A percentile compares a stretch with the other conserved stretches of the same genome.
These are phyloP conservation scores for Lipomyces chichibuensis DNA, from an alignment of 805 yeast genomes.

Conservation along the genomic window DNA sequence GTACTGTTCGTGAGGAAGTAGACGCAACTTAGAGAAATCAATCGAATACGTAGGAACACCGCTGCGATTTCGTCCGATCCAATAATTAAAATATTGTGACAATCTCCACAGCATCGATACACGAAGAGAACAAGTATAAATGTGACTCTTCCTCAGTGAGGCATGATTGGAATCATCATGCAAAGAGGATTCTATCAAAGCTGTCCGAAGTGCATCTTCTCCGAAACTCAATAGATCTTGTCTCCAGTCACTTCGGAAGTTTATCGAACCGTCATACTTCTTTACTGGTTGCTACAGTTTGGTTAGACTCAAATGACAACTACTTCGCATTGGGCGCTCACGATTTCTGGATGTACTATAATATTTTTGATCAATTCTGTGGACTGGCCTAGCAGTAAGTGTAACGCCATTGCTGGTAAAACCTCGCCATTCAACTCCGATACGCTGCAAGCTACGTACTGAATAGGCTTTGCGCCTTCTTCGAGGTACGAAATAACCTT, in stretches of 20 bases:
- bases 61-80: background rate
- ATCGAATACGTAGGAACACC: background rate
- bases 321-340: background rate
- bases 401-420: conserved; percentile 12
- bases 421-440: background rate
- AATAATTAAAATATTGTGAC: conserved; percentile 4
- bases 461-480: background rate
- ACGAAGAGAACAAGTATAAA: background rate
- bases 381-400: background rate
- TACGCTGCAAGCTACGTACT: conserved; percentile 7
- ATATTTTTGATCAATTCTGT: background rate
- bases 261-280: background rate
- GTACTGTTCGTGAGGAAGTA: conserved; percentile 19
- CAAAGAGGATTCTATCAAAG: background rate
- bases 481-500: conserved; percentile 5
- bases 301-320: background rate
- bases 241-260: background rate
- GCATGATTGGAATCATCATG: background rate
- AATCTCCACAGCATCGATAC: conserved; percentile 2
- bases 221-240: conserved; percentile 1
- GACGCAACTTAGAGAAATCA: conserved; percentile 15
- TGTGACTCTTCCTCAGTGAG: background rate
- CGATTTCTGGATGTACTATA: conserved; percentile 5
- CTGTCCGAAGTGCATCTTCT: background rate
- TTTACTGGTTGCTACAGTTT: background rate